Conservation (phyloP, 805 yeast species). For the Debaryomyces tyrocola region DNA sequence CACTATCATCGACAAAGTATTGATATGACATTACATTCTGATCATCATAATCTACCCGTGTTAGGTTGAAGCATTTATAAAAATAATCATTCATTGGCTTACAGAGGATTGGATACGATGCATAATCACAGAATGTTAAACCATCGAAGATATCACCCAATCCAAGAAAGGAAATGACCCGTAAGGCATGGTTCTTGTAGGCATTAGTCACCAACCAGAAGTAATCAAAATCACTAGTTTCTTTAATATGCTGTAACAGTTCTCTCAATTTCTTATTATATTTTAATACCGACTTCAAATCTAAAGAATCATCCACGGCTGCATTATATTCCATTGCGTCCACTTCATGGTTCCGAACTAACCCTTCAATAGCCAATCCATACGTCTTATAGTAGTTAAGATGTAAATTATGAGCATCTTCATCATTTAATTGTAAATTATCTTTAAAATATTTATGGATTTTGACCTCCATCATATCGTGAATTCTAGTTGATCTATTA, state of each 20-base stretch:
- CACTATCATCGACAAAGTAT: constrained; percentile 83
- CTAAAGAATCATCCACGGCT: constrained; percentile 89
- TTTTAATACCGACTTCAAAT: constrained; percentile 71
- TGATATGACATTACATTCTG: constrained; percentile 48
- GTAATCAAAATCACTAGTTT: constrained; percentile 54
- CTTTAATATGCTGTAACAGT: constrained; percentile 47
- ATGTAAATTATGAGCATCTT: constrained; percentile 74
- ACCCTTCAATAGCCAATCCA: constrained; percentile 92
- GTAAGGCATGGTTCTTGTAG: constrained; percentile 81
- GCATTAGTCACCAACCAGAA: constrained; percentile 96
- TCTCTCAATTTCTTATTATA: constrained; percentile 59
- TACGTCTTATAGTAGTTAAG: constrained; percentile 76
- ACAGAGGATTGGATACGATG: constrained; percentile 67
- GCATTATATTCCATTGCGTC: constrained; percentile 87
- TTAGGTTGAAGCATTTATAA: constrained; percentile 59
- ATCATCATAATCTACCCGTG: constrained; percentile 49
- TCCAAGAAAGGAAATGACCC: constrained; percentile 79
- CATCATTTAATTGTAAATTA: constrained; percentile 59
- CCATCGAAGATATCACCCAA: constrained; percentile 95
- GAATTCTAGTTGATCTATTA: constrained; percentile 69
- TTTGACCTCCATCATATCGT: constrained; percentile 82
- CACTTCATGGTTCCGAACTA: constrained; percentile 66
- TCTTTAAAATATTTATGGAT: constrained; percentile 80
- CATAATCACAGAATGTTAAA: constrained; percentile 87
- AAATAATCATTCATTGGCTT: constrained; percentile 83